Conservation (phyloP, 2,329 filamentous ascomycete species). For the Penicillium olsonii region DNA sequence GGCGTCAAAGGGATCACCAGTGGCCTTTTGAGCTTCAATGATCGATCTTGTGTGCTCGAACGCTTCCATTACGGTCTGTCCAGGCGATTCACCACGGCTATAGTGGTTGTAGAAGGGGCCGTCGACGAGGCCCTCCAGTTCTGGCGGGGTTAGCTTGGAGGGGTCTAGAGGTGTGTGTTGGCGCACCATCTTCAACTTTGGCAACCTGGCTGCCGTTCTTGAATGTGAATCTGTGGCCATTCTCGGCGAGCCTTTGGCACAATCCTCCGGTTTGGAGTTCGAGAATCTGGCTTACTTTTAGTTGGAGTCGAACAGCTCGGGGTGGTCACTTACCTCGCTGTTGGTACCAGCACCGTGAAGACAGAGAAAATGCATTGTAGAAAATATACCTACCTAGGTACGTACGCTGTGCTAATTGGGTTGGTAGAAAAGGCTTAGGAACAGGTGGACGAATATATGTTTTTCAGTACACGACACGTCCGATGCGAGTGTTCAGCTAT, state of each 20-base stretch:
- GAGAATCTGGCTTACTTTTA: slow-evolving; percentile 28
- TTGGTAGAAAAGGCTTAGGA: background rate
- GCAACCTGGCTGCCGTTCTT: slow-evolving; percentile 29
- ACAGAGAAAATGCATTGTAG: slow-evolving; percentile 36
- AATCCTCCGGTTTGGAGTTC: slow-evolving; percentile 37
- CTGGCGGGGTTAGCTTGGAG: slow-evolving; percentile 16
- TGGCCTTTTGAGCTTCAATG: slow-evolving; percentile 14
- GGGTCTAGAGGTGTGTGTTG: background rate
- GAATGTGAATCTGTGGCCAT: slow-evolving; percentile 32
- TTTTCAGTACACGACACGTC: background rate
- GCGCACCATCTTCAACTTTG: slow-evolving; percentile 29
- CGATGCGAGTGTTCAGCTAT: background rate
- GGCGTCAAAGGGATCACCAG: slow-evolving; percentile 34
- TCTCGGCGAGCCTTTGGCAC: slow-evolving; percentile 26
- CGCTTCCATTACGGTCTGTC: slow-evolving; percentile 25
- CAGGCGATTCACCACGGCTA: slow-evolving; percentile 22
- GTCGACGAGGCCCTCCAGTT: slow-evolving; percentile 32
- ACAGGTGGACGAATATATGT: background rate
- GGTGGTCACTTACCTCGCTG: slow-evolving; percentile 25
- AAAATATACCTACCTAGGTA: too few species aligned
- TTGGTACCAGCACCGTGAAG: slow-evolving; percentile 35
- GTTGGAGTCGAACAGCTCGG: background rate
- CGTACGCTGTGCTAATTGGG: background rate
- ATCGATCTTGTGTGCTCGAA: slow-evolving; percentile 26
- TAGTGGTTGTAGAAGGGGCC: slow-evolving; percentile 38